Evolutionary conservation across 345 rosid species (phyloP).

Genomic region (Arabis hirsuta): DNA sequence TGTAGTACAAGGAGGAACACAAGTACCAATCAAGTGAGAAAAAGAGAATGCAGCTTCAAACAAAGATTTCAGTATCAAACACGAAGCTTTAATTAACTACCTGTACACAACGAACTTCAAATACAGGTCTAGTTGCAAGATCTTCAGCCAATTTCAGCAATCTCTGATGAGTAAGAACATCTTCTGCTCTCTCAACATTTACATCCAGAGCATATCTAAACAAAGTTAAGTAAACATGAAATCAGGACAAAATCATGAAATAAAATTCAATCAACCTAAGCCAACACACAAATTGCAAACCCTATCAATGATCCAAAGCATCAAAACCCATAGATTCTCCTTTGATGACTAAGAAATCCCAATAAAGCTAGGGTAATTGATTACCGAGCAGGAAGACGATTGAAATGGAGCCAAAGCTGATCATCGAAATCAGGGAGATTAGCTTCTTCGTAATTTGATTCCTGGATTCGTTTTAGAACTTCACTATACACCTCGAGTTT

Average conservation of each 20-base stretch:
- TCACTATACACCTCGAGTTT: slow-evolving; percentile 87
- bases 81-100: slow-evolving; percentile 42
- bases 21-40: background rate
- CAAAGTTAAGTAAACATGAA: background rate
- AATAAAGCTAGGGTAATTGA: no score
- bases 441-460: slow-evolving; percentile 74
- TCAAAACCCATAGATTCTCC: background rate
- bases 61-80: background rate
- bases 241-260: background rate
- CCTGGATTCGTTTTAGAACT: slow-evolving; percentile 74
- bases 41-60: background rate
- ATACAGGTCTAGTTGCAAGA: slow-evolving; percentile 76
- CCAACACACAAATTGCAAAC: background rate
- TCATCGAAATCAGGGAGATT: slow-evolving; percentile 79
- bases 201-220: slow-evolving; percentile 88
- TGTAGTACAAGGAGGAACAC: slow-evolving; percentile 32
- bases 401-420: slow-evolving; percentile 96
- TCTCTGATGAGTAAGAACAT: slow-evolving; percentile 83
- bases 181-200: slow-evolving; percentile 97
- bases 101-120: slow-evolving; percentile 91
- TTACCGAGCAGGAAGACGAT: slow-evolving; percentile 97
- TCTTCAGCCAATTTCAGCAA: slow-evolving; percentile 75
- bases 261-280: background rate
- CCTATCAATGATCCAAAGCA: background rate
- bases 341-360: no score